Conservation (phyloP, 768 basidiomycete species). For the Paxillus rubicundulus region DNA sequence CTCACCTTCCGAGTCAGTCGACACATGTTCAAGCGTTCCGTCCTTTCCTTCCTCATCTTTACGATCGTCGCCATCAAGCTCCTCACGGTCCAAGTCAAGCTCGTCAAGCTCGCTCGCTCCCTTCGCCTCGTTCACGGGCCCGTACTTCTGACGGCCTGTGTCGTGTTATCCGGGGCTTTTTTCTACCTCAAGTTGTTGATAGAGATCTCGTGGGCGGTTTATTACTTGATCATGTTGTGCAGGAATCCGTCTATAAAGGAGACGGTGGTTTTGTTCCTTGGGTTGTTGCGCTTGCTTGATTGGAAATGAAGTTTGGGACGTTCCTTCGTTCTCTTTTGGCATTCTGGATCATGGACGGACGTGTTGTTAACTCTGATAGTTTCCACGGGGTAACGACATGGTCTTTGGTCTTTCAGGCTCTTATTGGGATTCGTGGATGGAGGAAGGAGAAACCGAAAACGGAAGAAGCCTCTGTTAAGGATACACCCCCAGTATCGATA, state of each 20-base stretch:
- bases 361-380: not conserved
- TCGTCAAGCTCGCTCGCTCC: conserved; percentile 26
- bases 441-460: too few species aligned
- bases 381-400: too few species aligned
- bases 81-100: conserved; percentile 28
- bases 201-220: conserved; percentile 27
- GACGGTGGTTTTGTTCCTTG: conserved; percentile 16
- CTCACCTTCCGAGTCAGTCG: conserved; percentile 29
- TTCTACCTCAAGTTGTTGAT: conserved; percentile 28
- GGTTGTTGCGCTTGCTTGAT: conserved; percentile 27
- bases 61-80: conserved; percentile 30
- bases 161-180: conserved; percentile 23
- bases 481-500: not conserved
- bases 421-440: too few species aligned
- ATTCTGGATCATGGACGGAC: too few species aligned
- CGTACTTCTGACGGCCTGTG: conserved; percentile 21
- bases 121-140: conserved; percentile 27
- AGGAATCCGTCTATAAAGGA: conserved; percentile 28
- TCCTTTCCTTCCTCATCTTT: conserved; percentile 29
- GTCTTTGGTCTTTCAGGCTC: too few species aligned
- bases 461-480: not conserved
- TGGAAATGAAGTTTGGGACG: conserved; percentile 22
- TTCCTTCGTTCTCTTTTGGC: too few species aligned
- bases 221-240: conserved; percentile 26
- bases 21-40: conserved; percentile 29